Percentiles rank a stretch among this genome's conserved stretches.
Conservation (phyloP, 345 rosid genomes). For the Syzygium oleosum region DNA sequence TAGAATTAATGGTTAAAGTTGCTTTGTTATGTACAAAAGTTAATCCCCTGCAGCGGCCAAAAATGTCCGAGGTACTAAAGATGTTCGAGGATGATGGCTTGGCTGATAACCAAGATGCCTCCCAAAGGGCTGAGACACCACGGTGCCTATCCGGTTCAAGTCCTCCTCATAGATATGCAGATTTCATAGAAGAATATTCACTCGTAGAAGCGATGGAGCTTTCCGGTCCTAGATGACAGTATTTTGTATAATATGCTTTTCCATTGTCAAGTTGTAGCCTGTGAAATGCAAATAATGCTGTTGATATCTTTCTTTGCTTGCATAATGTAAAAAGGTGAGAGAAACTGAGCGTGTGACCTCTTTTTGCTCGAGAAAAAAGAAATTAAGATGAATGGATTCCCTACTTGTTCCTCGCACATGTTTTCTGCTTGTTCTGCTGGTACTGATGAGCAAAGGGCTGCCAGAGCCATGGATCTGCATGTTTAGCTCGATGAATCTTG, state of each 20-base stretch:
- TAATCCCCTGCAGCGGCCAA: conserved; percentile 63
- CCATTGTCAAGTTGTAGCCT: neutral
- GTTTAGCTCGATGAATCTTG: neutral
- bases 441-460: neutral
- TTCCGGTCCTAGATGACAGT: conserved; percentile 68
- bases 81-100: conserved; percentile 85
- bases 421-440: neutral
- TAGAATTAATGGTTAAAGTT: conserved; percentile 71
- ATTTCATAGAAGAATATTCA: conserved; percentile 77
- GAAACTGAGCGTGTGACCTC: neutral
- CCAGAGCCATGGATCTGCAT: neutral
- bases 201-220: conserved; percentile 94
- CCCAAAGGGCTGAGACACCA: conserved; percentile 27
- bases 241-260: neutral
- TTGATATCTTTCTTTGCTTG: neutral
- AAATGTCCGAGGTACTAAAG: conserved; percentile 65
- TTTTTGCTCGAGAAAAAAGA: neutral
- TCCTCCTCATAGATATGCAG: conserved; percentile 40
- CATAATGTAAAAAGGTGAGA: neutral
- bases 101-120: conserved; percentile 83
- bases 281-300: neutral
- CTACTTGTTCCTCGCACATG: neutral
- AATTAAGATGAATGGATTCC: neutral
- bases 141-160: conserved; percentile 23
- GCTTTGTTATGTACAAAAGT: conserved; percentile 78